Base-by-base conservation (phyloP, 768 basidiomycete species). In the Mycena leptocephala region DNA sequence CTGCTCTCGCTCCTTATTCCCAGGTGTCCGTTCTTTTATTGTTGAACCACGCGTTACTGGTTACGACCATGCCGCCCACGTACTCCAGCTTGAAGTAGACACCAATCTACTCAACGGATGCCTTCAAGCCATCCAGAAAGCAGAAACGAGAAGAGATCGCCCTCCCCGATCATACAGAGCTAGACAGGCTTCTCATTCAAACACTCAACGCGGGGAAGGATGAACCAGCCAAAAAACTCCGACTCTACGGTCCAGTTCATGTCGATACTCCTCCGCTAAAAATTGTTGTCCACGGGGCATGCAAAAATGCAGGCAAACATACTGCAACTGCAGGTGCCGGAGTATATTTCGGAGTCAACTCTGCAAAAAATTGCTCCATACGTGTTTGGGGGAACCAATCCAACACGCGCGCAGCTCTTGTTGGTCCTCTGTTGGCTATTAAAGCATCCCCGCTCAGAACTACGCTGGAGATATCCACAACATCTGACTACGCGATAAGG, bases 401-500 rank as follows among this genome's bases (percentile, higher is more conserved):
- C 10, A 73, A 48, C 28, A 30, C 39, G 6, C 63, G 55, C 16
- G 72, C 72, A 16, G 63, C 56, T 58, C 28, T 72, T 0, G 30
- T 43, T 24, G 63, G 28, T 16, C 28, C 65, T 1, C 39, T 63
- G 4, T n/a, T 35, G 26, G 71, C 71, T 4, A 18, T 72, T 20
- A 22, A 72, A 58, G 4, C 14, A 2, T 22, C 71, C 5, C 39
- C 71, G 18, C 4, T 16, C 20, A 56, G 6, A 14, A 55, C n/a
- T 43, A 55, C 48, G 16, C 67, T 72, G n/a, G 11, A 63, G 1
- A 39, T 72, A 11, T 56, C 53, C 0, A 56, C 53, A 5, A 20
- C 62, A n/a, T 72, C 71, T 2, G 71, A 72, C 26, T 72, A 72
- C 28, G 63, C 63, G 3, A 65, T 72, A 4, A 13, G 55, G 3